Conservation (phyloP, 1,284 basidiomycete species). For the Irpex sp. region DNA sequence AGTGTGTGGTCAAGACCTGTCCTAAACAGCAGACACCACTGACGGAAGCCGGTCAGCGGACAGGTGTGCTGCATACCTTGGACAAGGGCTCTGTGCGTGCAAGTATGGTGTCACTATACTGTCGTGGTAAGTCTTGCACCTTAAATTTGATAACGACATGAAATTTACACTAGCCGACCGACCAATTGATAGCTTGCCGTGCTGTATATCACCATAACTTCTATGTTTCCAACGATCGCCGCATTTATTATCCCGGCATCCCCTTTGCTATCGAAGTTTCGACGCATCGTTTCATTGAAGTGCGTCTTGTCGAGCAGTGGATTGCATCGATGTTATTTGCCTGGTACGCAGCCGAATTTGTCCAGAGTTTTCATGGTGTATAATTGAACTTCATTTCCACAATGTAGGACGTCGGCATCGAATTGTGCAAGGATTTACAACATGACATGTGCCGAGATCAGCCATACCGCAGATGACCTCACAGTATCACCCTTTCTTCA, state of each 20-base stretch:
- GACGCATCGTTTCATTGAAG: conserved; percentile 16
- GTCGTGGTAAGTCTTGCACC: conserved; percentile 9
- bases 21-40: neutral
- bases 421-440: conserved; percentile 11
- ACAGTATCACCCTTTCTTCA: conserved; percentile 10
- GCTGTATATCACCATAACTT: conserved; percentile 24
- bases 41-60: conserved; percentile 15
- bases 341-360: neutral
- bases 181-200: conserved; percentile 14
- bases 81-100: conserved; percentile 18
- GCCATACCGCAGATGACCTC: neutral
- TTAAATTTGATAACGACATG: neutral
- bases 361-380: neutral
- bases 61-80: conserved; percentile 18
- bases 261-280: conserved; percentile 19
- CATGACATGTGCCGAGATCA: neutral
- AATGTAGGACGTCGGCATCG: conserved; percentile 9
- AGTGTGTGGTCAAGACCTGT: neutral
- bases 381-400: neutral
- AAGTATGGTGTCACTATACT: conserved; percentile 16
- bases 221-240: conserved; percentile 10
- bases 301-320: conserved; percentile 3
- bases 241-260: conserved; percentile 17
- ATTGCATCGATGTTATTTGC: conserved; percentile 4
- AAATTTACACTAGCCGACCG: neutral